Evolutionary conservation across 352 stramenopile species (phyloP), one percentile per base, ranked within the genome.

Genomic region (Pythium sp.): DNA sequence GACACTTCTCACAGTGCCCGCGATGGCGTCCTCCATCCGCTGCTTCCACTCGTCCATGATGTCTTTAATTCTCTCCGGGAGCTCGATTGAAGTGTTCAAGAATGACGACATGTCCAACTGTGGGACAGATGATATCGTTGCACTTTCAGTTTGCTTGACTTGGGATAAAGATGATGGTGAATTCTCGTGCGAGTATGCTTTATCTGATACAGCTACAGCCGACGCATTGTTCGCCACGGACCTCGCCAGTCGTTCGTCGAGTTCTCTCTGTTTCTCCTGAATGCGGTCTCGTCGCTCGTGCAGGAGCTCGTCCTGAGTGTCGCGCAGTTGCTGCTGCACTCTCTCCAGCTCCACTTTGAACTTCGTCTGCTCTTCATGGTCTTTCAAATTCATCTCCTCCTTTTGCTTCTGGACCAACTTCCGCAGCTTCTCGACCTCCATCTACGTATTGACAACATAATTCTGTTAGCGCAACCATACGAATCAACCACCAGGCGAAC

Each of bases 351-450:
- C 75, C 14, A 68, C 46, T n/a, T 74, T 49, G 58, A 78, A 76
- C 32, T 65, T 64, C 12, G 70, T 20, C 18, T 80, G 69, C 32
- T 75, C 64, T 3, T 75, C 74, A 1, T 53, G 68, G n/a, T 82
- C 73, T 20, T 71, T 66, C 12, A 11, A 1, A 28, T 76, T 62
- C 75, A 89, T 86, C 41, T 90, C 82, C 0, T 75, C 62, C 18
- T 80, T 77, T 58, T 93, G 81, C 26, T 65, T 71, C 7, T 69
- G 67, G 9, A 93, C 79, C 0, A 93, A 72, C 7, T 76, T 74
- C 8, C 81, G 75, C 12, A 93, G 64, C 34, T 93, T 92, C 43
- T 86, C 84, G 34, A 91, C 78, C 65, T 93, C 81, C 2, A 85
- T 63, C 58, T 78, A 26, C 32, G 9, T 9, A 30, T 41, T 22